Base-by-base conservation (phyloP, 1,284 basidiomycete species). In the Malassezia caprae region DNA sequence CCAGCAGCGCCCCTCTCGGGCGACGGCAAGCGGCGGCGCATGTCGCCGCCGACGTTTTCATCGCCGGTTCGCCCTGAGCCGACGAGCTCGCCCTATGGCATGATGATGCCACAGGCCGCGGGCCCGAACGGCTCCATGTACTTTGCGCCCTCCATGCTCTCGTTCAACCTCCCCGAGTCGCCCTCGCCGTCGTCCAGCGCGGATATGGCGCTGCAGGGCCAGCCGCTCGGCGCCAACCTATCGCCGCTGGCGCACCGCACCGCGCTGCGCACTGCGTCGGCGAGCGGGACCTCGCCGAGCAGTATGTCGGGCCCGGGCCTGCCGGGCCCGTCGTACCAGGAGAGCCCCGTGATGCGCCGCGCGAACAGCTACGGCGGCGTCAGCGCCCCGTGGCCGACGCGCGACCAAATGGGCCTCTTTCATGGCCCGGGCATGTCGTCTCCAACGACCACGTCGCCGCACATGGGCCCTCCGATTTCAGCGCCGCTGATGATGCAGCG, bases 1-100 rank as follows among this genome's bases (percentile, higher is more conserved):
- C n/a, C n/a, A 8, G 28, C 19, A 5, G 24, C 34, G 27, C 47
- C 47, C 6, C 42, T 24, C 21, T 46, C 42, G 21, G n/a, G 17
- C 11, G 53, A 56, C 31, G 35, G 53, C 31, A 56, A 56, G 34
- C 53, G 53, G 21, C 40, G 53, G 26, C 53, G 53, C 30, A 50
- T 49, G 24, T 46, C 43, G 15, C n/a, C 53, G 12, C 23, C 32
- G 5, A 21, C 32, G 17, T 48, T 48, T 17, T 24, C 23, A 5
- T 39, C 46, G 34, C 46, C 46, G 10, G 15, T 34, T 7, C 28
- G 30, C n/a, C 30, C 44, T 10, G 21, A 30, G 15, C 27, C 31
- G 28, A 21, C 13, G 2, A 32, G 46, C 26, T 48, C 46, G 21
- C 46, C 46, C n/a, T 48, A 35, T 28, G 35, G 35, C n/a, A 24